These are phyloP conservation scores for Delitschia confertaspora DNA, from an alignment of 495 filamentous ascomycete genomes.

Conservation along the genomic window DNA sequence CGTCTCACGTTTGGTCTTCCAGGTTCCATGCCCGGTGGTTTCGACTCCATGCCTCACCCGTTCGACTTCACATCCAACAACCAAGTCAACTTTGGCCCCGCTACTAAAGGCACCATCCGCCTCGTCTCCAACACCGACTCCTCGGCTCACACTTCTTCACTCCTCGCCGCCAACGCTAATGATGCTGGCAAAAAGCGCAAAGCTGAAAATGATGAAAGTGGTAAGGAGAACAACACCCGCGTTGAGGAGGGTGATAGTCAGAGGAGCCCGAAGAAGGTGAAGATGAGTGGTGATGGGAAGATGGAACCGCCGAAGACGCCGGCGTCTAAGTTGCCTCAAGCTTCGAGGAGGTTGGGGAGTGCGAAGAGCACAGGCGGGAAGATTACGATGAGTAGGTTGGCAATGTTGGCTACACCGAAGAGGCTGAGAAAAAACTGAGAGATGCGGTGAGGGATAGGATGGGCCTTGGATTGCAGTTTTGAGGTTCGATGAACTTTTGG, in stretches of 20 bases:
- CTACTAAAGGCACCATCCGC: constrained; percentile 25
- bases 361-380: no score
- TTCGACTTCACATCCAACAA: constrained; percentile 36
- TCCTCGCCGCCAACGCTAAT: neutral
- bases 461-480: no score
- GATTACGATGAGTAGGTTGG: no score
- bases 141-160: no score
- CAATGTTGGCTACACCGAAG: no score
- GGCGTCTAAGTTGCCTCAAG: no score
- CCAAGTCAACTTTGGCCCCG: constrained; percentile 28
- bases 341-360: no score
- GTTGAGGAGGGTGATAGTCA: constrained; percentile 23
- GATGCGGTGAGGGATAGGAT: no score
- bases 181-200: constrained; percentile 35
- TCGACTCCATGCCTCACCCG: constrained; percentile 18
- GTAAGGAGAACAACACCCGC: constrained; percentile 25
- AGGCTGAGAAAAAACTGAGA: no score
- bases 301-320: constrained; percentile 25
- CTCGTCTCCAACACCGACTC: constrained; percentile 21
- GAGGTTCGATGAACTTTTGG: no score
- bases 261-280: constrained; percentile 34
- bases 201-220: constrained; percentile 22
- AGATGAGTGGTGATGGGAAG: neutral
- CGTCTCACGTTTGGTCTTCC: constrained; percentile 19
- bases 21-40: constrained; percentile 11